Evolutionary conservation across 768 basidiomycete species (phyloP), one percentile per base, ranked within the genome.

Genomic region (Melanogaster broomeanus): DNA sequence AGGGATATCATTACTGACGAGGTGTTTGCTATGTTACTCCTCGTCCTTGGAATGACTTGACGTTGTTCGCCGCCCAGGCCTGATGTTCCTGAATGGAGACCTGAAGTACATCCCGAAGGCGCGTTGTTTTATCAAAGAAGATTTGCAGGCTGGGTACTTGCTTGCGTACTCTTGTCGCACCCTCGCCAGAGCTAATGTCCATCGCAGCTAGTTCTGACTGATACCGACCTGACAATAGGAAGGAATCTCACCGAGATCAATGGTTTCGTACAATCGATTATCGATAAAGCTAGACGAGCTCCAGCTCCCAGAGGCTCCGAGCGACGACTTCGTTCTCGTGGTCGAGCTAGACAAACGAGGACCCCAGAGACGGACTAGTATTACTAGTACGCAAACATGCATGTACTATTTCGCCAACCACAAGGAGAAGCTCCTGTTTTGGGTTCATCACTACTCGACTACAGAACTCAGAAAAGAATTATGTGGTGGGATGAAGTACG

Each of bases 91-190:
- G n/a, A 3, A 19, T 48, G 47, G 47, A 40, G 18, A 25, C 18
- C 28, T 3, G 66, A 67, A 27, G 62, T 68, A 6, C 62, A 67
- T 38, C 61, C 56, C 10, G 66, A 66, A 45, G 66, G 66, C 15
- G 54, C 53, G 24, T 53, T 53, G 19, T 59, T 58, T 43, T 67
- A 64, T 45, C 60, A 51, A 41, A 6, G 18, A 39, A 63, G 31
- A 11, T 28, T 15, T 49, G 58, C 39, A 56, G 54, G 35, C 59
- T 67, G 40, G n/a, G 55, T 42, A 43, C 4, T 19, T 28, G 15
- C 13, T 13, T 34, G 7, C 35, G 7, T 37, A 19, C 16, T 19
- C 7, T n/a, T 24, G 16, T 25, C 16, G 16, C 8, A 16, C 41
- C 31, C 5, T 31, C 31, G 1, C 12, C 31, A 31, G 13, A 31